Evolutionary conservation across 352 stramenopile species (phyloP), one percentile per base, ranked within the genome.

Genomic region (Pythium coloratum): DNA sequence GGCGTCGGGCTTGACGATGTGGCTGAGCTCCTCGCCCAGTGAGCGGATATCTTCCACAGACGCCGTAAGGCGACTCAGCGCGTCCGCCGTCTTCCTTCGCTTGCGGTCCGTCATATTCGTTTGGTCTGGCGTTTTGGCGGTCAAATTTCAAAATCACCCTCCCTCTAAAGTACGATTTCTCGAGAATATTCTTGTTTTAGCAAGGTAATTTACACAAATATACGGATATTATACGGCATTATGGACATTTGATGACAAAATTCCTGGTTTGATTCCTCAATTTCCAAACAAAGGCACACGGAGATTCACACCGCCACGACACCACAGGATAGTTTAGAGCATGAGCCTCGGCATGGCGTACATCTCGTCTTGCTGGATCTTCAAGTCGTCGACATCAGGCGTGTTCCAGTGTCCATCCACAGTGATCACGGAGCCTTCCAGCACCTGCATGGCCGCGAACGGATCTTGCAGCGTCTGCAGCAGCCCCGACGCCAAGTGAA

Each of bases 401-500:
- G 36, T 61, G 3, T 62, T 60, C 67, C 61, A 73, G 36, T 73
- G 61, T 49, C 67, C 67, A 12, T 73, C 51, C 6, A 53, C 28
- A 0, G 67, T 70, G 77, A 86, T 79, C 32, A 84, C 55, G 8
- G 77, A 85, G 0, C 69, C 79, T 14, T 88, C 61, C 3, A 88
- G 58, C 18, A 90, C 70, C 64, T 81, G 78, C 66, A 82, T 77
- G 7, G 81, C 76, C 6, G 78, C 73, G 40, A 90, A 88, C 14
- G 79, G 79, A 26, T 88, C 67, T 28, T 82, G 66, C 34, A 86
- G 62, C 50, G 82, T 40, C 10, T 72, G 50, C 10, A 87, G 62
- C 28, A 88, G 62, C 28, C 72, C 76, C 12, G 81, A 76, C 16
- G 75, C 71, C 57, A 87, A 63, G 57, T 86, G 72, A 36, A 84